Conservation (phyloP, 768 basidiomycete genomes). For the Trametes cingulata region DNA sequence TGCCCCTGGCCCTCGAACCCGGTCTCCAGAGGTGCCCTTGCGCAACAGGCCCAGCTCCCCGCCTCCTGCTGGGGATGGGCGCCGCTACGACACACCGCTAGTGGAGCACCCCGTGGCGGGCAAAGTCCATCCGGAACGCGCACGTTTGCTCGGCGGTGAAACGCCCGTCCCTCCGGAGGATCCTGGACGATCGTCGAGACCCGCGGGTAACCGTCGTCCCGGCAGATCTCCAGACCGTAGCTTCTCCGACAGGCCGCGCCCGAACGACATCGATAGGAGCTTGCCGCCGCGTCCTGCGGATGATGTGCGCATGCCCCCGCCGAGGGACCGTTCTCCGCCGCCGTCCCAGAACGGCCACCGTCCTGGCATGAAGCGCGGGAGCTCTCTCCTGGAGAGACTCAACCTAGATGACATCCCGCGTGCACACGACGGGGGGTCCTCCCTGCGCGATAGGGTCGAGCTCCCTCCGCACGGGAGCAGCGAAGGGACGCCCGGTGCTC, state of each 20-base stretch:
- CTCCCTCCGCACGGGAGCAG: constrained; percentile 22
- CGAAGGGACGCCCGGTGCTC: constrained; percentile 18
- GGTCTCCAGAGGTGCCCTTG: neutral
- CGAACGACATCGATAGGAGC: neutral
- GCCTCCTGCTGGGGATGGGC: neutral
- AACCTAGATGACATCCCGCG: constrained; percentile 26
- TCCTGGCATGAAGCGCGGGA: constrained; percentile 28
- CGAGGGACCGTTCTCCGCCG: constrained; percentile 3
- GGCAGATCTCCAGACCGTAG: neutral
- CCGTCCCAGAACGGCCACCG: constrained; percentile 1
- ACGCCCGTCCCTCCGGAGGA: neutral
- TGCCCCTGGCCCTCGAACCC: neutral
- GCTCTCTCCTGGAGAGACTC: constrained; percentile 42
- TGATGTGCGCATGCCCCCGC: neutral
- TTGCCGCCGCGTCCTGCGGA: neutral
- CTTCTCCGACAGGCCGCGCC: neutral
- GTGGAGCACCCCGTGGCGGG: neutral
- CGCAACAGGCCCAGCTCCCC: neutral
- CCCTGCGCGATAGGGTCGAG: constrained; percentile 43
- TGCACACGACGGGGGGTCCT: constrained; percentile 19
- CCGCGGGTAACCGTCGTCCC: constrained; percentile 8
- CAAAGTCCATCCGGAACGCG: constrained; percentile 24
- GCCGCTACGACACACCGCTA: neutral
- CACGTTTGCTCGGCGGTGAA: constrained; percentile 4
- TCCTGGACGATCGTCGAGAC: neutral